Evolutionary conservation across 176 grass and related monocot genomes (phyloP).

Genomic region (Leersia perrieri): DNA sequence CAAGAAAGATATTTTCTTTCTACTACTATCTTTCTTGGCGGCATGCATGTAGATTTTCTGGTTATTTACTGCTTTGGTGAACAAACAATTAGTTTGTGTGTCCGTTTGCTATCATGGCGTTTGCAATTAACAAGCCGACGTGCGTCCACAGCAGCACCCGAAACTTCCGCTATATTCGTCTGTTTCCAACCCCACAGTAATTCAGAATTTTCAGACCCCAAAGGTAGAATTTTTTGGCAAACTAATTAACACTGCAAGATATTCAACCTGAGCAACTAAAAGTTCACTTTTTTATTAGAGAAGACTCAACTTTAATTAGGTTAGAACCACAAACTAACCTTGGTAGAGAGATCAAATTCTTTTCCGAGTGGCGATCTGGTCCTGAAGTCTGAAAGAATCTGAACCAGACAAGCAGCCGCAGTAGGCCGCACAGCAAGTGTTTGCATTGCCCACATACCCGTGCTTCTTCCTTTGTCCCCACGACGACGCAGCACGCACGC

Average conservation of each 20-base stretch:
- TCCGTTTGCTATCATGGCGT: slow-evolving; percentile 23
- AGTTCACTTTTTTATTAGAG: not conserved
- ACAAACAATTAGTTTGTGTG: slow-evolving; percentile 3
- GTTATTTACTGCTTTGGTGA: not conserved
- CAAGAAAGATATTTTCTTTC: not conserved
- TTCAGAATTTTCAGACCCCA: not conserved
- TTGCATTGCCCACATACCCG: slow-evolving; percentile 7
- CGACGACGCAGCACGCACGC: not conserved
- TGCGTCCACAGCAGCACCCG: not conserved
- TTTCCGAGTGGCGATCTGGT: not conserved
- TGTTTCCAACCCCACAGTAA: slow-evolving; percentile 13
- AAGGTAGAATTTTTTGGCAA: not conserved
- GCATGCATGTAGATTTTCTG: not conserved
- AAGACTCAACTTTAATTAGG: not conserved
- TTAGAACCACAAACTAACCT: not conserved
- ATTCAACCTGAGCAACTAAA: not conserved
- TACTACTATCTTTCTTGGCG: not conserved
- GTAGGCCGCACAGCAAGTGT: too few relatives aligned
- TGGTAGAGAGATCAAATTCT: not conserved
- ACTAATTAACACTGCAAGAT: not conserved
- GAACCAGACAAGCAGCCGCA: slow-evolving; percentile 11
- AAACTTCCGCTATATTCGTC: slow-evolving; percentile 11
- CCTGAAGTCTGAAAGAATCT: not conserved
- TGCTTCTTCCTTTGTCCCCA: slow-evolving; percentile 26
- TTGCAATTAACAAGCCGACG: slow-evolving; percentile 21